These are phyloP conservation scores for Penicillium macrosclerotiorum DNA, from an alignment of 495 filamentous ascomycete genomes.

Conservation along the genomic window DNA sequence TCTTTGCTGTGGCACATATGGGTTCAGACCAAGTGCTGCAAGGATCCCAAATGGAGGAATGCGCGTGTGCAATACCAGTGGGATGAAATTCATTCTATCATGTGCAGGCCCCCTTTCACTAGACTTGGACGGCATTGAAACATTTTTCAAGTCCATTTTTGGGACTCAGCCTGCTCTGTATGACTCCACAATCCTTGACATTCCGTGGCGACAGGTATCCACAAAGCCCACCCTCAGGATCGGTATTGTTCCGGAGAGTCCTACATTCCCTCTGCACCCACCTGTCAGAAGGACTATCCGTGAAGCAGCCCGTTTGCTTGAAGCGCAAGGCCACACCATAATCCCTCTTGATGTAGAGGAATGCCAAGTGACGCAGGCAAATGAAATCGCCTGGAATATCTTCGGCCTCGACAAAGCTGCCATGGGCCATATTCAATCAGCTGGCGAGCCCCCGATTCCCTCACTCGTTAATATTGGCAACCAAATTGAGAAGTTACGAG, in stretches of 20 bases:
- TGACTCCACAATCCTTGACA: slow-evolving; percentile 33
- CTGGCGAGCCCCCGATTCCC: slow-evolving; percentile 21
- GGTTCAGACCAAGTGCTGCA: slow-evolving; percentile 35
- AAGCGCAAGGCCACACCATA: slow-evolving; percentile 49
- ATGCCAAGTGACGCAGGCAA: slow-evolving; percentile 13
- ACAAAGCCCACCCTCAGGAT: slow-evolving; percentile 19
- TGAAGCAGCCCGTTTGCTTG: slow-evolving; percentile 39
- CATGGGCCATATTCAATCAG: slow-evolving; percentile 8
- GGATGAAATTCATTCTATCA: slow-evolving; percentile 49
- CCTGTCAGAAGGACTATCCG: slow-evolving; percentile 47
- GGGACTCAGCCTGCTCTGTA: slow-evolving; percentile 29
- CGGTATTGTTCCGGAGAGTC: slow-evolving; percentile 24
- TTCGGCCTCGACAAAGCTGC: slow-evolving; percentile 17
- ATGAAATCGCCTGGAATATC: slow-evolving; percentile 16
- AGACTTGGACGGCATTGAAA: slow-evolving; percentile 33
- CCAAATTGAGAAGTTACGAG: slow-evolving; percentile 1
- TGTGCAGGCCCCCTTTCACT: slow-evolving; percentile 45
- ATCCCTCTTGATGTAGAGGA: slow-evolving; percentile 14
- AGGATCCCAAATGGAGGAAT: slow-evolving; percentile 49
- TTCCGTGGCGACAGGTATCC: slow-evolving; percentile 43
- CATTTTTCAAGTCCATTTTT: slow-evolving; percentile 36
- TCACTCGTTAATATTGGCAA: slow-evolving; percentile 9
- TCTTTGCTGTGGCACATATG: slow-evolving; percentile 58
- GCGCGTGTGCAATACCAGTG: slow-evolving; percentile 48
- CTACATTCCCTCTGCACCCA: slow-evolving; percentile 38